Evolutionary conservation across 106 monocot species (phyloP), one percentile per base, ranked within the genome.

Genomic region (Allium cepa): DNA sequence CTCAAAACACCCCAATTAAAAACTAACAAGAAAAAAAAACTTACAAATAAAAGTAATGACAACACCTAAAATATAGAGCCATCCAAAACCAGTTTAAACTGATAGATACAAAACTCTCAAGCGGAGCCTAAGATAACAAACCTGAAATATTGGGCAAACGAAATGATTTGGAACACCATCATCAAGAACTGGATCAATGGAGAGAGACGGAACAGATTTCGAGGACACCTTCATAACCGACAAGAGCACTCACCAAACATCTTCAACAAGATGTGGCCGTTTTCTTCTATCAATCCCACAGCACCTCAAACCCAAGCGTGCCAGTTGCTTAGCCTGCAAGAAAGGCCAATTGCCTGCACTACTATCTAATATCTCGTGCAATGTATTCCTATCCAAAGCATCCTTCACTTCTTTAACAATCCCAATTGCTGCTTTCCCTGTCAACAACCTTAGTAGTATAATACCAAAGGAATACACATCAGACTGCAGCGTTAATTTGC

Each of bases 401-500:
- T 79, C 67, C 73, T 82, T 64, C 18, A 86, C 79, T 56, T 69
- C 69, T 47, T 67, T 73, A 5, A 66, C 73, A 47, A 86, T 79
- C 14, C 76, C 76, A n/a, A 77, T 16, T 10, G 86, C 61, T 52
- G 72, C 62, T 28, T 60, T 86, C 26, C 86, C 86, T 7, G 82
- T 82, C 66, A 86, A 64, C 4, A 86, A 72, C 4, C 69, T 66
- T 10, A 86, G 46, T 4, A 86, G 57, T 47, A 86, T 79, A 28
- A 86, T 71, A 3, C 86, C 86, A 47, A 82, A 82, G 12, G 86
- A 80, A 66, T 84, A 84, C 17, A 84, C 60, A 69, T 84, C 84
- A 18, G 84, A 84, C 27, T 53, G 48, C 17, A 73, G 64, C n/a
- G 84, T 80, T 52, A 84, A 49, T 17, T 73, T 71, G 12, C 84